Base-by-base conservation (phyloP, 306 rosid species). In the Cicer judaicum region DNA sequence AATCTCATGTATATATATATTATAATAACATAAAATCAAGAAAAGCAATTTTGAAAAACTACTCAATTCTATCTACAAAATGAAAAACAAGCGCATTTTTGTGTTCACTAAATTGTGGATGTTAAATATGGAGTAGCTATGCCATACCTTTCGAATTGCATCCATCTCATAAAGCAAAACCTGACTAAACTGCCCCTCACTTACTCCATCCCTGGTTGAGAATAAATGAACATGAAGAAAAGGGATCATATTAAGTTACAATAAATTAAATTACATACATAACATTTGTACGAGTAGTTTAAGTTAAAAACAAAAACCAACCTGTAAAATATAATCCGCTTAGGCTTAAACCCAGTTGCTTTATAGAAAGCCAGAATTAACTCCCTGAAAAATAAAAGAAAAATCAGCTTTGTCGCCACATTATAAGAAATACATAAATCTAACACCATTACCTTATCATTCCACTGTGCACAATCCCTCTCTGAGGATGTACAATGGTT, bases 301-400 rank as follows among this genome's bases (percentile, higher is more conserved):
- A 14, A 8, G 13, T 40, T 54, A 5, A 68, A 55, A 46, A 10
- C 11, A 64, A 76, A 76, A 10, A 61, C 10, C 12, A 24, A 94
- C 99, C 99, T 92, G 84, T 90, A 94, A 78, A 94, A 92, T 56
- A 93, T 86, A 46, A 94, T 86, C 77, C 97, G 81, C 0, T 16
- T 2, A 0, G 99, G 96, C 78, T 75, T 94, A 0, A 0, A 1
- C 0, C 15, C 18, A 5, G 89, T 90, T 5, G 89, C 36, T 15
- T 0, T 62, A 5, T 54, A 47, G 59, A 88, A 94, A 7, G 96
- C 72, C 0, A 55, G 38, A 9, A 94, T 75, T 4, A 77, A 78
- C 15, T 94, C 99, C 85, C 99, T 94, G 75, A 24, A 24, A 15
- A 19, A 2, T 8, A 4, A 65, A 73, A 46, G 34, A 12, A n/a